Percentiles rank a stretch among this genome's conserved stretches.
Evolutionary conservation across 192 early-diverging fungal species (phyloP).

Genomic region (Mortierella hygrophila): DNA sequence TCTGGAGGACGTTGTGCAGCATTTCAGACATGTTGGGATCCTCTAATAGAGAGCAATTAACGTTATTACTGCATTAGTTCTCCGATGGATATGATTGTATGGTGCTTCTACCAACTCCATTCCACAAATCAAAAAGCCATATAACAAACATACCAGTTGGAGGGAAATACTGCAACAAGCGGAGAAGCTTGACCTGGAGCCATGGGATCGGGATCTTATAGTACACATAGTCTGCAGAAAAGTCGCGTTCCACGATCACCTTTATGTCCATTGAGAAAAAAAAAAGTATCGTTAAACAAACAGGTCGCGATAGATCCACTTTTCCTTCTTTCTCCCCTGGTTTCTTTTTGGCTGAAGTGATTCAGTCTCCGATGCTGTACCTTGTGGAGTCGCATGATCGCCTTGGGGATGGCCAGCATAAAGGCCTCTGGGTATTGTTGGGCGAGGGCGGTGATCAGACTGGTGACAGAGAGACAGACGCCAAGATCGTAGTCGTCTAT

Average conservation of each 20-base stretch:
- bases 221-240: conserved; percentile 90
- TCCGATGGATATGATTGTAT: neutral
- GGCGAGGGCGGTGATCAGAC: conserved; percentile 89
- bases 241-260: conserved; percentile 89
- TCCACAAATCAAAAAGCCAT: neutral
- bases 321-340: neutral
- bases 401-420: conserved; percentile 80
- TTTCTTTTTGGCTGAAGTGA: conserved; percentile 1
- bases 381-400: conserved; percentile 83
- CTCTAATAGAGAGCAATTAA: conserved; percentile 46
- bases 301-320: neutral
- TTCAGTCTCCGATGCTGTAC: conserved; percentile 52
- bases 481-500: conserved; percentile 94
- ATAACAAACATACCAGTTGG: conserved; percentile 68
- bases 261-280: conserved; percentile 36
- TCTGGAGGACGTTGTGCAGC: conserved; percentile 82
- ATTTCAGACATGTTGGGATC: conserved; percentile 67
- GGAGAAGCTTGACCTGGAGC: conserved; percentile 96
- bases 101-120: neutral
- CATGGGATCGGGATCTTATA: conserved; percentile 99
- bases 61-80: conserved; percentile 2
- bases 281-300: neutral
- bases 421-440: conserved; percentile 91
- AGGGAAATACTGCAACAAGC: conserved; percentile 96
- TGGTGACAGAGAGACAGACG: conserved; percentile 86